Conservation (phyloP, 768 basidiomycete species). For the Mycena galericulata region DNA sequence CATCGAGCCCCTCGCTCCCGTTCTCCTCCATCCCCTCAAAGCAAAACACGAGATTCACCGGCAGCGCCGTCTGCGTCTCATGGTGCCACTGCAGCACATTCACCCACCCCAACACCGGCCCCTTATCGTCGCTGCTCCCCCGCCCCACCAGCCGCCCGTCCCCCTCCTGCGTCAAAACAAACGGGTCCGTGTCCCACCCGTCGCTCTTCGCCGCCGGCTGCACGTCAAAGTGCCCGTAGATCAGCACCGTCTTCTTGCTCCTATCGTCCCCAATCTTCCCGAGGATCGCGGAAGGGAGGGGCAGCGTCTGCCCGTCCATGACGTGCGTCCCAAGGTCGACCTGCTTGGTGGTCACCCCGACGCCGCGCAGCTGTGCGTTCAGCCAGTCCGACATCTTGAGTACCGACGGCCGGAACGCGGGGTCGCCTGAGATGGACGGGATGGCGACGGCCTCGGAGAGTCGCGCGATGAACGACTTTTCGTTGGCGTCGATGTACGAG, state of each 20-base stretch:
- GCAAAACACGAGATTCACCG: constrained; percentile 91
- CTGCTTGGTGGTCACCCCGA: constrained; percentile 82
- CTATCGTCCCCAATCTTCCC: constrained; percentile 86
- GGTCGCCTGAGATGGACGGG: too few relatives aligned
- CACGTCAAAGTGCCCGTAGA: constrained; percentile 97
- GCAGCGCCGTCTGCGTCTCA: constrained; percentile 77
- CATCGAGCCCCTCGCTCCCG: constrained; percentile 91
- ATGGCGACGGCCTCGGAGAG: constrained; percentile 59
- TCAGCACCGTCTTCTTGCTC: constrained; percentile 91
- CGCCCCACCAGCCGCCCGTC: constrained; percentile 81
- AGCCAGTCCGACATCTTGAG: constrained; percentile 90
- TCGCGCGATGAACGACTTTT: constrained; percentile 80
- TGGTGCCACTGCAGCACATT: constrained; percentile 92
- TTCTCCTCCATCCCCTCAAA: constrained; percentile 99
- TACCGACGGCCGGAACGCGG: constrained; percentile 70
- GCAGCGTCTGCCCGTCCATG: constrained; percentile 72
- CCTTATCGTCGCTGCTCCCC: constrained; percentile 93
- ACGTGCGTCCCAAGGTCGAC: constrained; percentile 82
- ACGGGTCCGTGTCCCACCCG: constrained; percentile 92
- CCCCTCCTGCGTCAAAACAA: constrained; percentile 67
- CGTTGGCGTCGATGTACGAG: constrained; percentile 52
- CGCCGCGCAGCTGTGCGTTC: constrained; percentile 72
- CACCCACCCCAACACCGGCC: constrained; percentile 89
- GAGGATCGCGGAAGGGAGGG: constrained; percentile 87
- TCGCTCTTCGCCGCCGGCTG: constrained; percentile 81